Evolutionary conservation across 129 eudicot genomes (phyloP).

Genomic region (Flaveria trinervia): DNA sequence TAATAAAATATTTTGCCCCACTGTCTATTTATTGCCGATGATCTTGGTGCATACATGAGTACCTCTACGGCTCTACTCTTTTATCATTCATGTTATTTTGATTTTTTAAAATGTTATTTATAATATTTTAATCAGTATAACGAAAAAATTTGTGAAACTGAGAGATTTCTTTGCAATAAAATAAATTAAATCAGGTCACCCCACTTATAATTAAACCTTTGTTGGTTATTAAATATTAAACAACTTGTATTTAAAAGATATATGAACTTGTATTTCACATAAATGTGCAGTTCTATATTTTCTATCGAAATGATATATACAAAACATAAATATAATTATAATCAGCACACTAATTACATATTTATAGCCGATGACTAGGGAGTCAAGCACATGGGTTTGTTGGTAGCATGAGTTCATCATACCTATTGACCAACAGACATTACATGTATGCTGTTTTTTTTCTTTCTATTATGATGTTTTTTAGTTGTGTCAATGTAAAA

Average conservation of each 20-base stretch:
- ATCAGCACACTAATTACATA: not conserved
- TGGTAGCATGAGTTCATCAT: conserved; percentile 22
- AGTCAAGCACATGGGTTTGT: conserved; percentile 36
- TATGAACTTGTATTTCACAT: not conserved
- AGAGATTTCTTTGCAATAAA: no score
- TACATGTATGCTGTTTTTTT: conserved; percentile 26
- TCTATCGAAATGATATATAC: not conserved
- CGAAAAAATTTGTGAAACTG: no score
- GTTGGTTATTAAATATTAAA: not conserved
- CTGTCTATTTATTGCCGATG: no score
- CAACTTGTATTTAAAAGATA: not conserved
- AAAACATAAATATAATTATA: not conserved
- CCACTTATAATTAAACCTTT: not conserved
- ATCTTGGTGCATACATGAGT: no score
- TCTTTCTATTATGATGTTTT: not conserved
- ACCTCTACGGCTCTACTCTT: no score
- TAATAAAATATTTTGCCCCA: no score
- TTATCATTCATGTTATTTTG: no score
- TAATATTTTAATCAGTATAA: no score
- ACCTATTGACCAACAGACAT: conserved; percentile 35
- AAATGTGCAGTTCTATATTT: not conserved
- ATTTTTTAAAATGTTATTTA: no score
- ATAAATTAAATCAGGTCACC: not conserved
- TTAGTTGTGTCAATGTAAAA: not conserved
- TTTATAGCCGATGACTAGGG: conserved; percentile 16